Percentiles rank a stretch among this genome's conserved stretches.
phyloP scores from a whole-genome alignment of 2,329 filamentous ascomycete genomes.

The Aspergillus ochraceus region DNA sequence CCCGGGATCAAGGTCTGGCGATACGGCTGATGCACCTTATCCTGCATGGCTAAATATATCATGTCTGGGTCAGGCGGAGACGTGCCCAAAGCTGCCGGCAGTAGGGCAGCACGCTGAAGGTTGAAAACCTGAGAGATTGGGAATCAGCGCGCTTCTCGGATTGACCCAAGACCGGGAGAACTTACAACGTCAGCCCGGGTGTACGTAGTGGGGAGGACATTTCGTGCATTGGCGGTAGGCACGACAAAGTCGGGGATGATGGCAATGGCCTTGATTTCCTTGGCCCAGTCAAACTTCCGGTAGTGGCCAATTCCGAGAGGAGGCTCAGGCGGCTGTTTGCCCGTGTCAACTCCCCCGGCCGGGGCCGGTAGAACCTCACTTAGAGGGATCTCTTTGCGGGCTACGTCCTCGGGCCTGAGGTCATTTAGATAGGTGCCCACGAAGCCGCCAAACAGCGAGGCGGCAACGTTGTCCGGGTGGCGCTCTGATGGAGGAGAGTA shows the following conservation, averaged over 20 bases:
- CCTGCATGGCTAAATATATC: slow-evolving; percentile 98
- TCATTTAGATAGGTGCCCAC: slow-evolving; percentile 96
- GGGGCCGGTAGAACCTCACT: slow-evolving; percentile 90
- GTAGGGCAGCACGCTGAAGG: slow-evolving; percentile 85
- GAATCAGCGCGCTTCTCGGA: neutral
- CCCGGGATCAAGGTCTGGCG: slow-evolving; percentile 88
- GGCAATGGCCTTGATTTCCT: slow-evolving; percentile 93
- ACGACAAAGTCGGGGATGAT: slow-evolving; percentile 97
- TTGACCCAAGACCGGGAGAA: slow-evolving; percentile 19
- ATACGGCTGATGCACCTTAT: slow-evolving; percentile 97
- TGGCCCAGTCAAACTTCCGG: slow-evolving; percentile 91
- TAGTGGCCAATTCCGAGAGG: slow-evolving; percentile 92
- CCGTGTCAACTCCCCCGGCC: slow-evolving; percentile 88
- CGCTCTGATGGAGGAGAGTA: slow-evolving; percentile 52
- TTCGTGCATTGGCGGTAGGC: slow-evolving; percentile 85
- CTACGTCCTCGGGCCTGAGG: slow-evolving; percentile 81
- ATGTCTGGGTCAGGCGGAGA: slow-evolving; percentile 88
- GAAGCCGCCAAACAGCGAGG: slow-evolving; percentile 92
- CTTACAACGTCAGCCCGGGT: slow-evolving; percentile 77
- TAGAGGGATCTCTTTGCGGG: slow-evolving; percentile 87
- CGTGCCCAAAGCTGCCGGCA: slow-evolving; percentile 85
- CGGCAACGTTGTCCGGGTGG: slow-evolving; percentile 92
- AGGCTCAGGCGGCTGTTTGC: slow-evolving; percentile 81
- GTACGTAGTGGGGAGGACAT: slow-evolving; percentile 79
- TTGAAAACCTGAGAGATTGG: slow-evolving; percentile 67